Evolutionary conservation across 768 basidiomycete genomes (phyloP).

Genomic region (Xerocomellus amylosporus): DNA sequence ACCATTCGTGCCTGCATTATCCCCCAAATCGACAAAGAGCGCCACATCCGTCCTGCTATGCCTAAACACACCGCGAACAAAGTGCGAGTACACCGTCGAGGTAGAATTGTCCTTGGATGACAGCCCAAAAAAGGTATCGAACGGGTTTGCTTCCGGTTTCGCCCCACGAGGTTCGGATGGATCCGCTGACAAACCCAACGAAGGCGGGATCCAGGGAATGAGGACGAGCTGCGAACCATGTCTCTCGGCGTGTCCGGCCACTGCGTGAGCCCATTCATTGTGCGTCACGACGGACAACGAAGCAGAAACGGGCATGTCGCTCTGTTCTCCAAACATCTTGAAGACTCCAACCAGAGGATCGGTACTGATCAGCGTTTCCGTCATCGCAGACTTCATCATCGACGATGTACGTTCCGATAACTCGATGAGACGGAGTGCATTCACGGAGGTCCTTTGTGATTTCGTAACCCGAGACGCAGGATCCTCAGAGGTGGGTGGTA

Average conservation of each 20-base stretch:
- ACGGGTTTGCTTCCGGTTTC: constrained; percentile 51
- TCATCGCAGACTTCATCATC: constrained; percentile 76
- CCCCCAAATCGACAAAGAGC: constrained; percentile 76
- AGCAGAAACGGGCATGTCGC: constrained; percentile 61
- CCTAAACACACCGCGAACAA: constrained; percentile 79
- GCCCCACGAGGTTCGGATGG: constrained; percentile 26
- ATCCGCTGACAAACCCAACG: constrained; percentile 29
- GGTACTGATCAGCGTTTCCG: constrained; percentile 62
- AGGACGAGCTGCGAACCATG: constrained; percentile 70
- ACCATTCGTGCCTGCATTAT: constrained; percentile 27
- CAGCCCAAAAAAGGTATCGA: constrained; percentile 74
- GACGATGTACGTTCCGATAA: constrained; percentile 85
- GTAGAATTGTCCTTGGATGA: constrained; percentile 46
- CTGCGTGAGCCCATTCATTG: constrained; percentile 66
- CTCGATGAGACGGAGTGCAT: constrained; percentile 86
- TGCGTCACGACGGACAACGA: constrained; percentile 74
- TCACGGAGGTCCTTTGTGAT: constrained; percentile 36
- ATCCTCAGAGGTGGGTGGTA: constrained; percentile 32
- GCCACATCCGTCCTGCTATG: constrained; percentile 74
- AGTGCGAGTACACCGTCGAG: constrained; percentile 70
- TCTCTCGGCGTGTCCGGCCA: constrained; percentile 58
- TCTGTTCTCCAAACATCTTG: constrained; percentile 74
- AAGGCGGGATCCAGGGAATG: constrained; percentile 73
- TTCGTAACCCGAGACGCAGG: neutral
- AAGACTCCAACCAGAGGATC: constrained; percentile 75